Conservation (phyloP, 2,329 filamentous ascomycete species). For the Phyllosticta citribraziliensis region DNA sequence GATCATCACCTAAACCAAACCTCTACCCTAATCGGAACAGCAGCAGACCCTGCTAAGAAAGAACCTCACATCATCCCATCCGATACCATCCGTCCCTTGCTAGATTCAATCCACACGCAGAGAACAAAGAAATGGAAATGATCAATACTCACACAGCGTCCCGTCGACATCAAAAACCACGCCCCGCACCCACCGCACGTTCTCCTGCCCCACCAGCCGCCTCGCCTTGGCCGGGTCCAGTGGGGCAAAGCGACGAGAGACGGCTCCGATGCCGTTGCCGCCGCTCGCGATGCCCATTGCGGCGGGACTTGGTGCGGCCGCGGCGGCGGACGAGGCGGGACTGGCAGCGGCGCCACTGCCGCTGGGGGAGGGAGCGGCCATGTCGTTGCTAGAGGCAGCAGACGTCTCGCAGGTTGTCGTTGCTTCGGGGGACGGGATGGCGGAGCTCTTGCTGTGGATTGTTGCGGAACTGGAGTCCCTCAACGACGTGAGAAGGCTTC, state of each 20-base stretch:
- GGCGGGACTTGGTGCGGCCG: background rate
- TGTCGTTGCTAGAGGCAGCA: background rate
- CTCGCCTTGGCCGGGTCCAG: constrained; percentile 27
- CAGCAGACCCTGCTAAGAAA: background rate
- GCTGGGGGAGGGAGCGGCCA: background rate
- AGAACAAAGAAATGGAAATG: background rate
- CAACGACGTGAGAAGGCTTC: no score
- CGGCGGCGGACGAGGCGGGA: background rate
- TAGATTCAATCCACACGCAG: no score
- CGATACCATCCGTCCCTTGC: no score
- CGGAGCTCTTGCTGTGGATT: no score
- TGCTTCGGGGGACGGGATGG: no score
- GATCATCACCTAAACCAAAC: background rate
- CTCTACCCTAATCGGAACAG: background rate
- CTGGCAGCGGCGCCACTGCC: background rate
- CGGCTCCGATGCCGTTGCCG: background rate
- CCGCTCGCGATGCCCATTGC: background rate
- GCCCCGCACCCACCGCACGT: constrained; percentile 41
- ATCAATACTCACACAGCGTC: constrained; percentile 62
- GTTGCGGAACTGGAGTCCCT: no score
- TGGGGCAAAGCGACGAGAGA: constrained; percentile 41
- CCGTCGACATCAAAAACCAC: constrained; percentile 91
- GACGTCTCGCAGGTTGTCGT: background rate
- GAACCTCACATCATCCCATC: no score
- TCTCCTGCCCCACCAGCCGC: constrained; percentile 15